These are phyloP conservation scores for Gossypioides kirkii DNA, from an alignment of 345 rosid genomes.

Conservation along the genomic window DNA sequence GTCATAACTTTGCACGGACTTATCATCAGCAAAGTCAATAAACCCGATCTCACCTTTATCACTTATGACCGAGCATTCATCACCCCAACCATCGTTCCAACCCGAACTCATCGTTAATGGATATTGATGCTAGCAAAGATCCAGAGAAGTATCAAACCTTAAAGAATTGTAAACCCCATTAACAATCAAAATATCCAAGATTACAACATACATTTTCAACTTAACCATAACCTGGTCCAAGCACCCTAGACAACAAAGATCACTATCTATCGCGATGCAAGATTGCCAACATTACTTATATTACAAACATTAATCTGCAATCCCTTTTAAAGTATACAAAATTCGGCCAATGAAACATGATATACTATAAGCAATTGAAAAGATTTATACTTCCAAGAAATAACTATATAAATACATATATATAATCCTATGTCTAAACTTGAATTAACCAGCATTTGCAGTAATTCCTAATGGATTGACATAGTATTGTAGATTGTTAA, in stretches of 20 bases:
- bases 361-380: not conserved
- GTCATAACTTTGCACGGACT: constrained; percentile 31
- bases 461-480: not conserved
- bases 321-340: not conserved
- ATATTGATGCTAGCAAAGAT: constrained; percentile 3
- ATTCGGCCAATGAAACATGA: not conserved
- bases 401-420: not conserved
- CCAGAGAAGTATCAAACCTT: not conserved
- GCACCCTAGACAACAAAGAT: not conserved
- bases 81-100: constrained; percentile 25
- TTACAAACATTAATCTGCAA: not conserved
- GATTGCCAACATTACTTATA: not conserved
- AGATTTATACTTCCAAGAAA: not conserved
- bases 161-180: not conserved
- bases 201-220: not conserved
- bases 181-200: constrained; percentile 1
- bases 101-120: constrained; percentile 18
- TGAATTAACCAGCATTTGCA: not conserved
- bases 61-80: constrained; percentile 37
- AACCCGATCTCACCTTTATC: constrained; percentile 50
- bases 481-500: not conserved
- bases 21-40: constrained; percentile 43
- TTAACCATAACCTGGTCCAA: not conserved
- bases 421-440: not conserved
- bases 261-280: not conserved